Evolutionary conservation across 2,329 filamentous ascomycete genomes (phyloP).

Genomic region (Piedraia hortae): DNA sequence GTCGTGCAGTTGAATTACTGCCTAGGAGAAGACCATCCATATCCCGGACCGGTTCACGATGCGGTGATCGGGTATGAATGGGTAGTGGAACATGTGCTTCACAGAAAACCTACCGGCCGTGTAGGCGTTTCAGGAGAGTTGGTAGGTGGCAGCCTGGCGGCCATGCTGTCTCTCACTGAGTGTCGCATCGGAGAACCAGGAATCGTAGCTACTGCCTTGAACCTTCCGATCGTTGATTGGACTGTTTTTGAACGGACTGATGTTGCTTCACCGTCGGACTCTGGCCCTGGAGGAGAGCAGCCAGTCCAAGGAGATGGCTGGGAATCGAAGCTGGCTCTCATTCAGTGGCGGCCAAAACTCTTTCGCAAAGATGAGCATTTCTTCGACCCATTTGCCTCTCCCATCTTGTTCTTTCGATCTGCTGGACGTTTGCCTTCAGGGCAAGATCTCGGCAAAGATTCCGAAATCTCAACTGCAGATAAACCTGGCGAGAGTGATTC

Average conservation of each 20-base stretch:
- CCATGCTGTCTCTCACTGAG: slow-evolving; percentile 23
- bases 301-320: background rate
- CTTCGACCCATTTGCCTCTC: slow-evolving; percentile 24
- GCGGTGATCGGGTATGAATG: slow-evolving; percentile 21
- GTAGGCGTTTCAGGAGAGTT: slow-evolving; percentile 22
- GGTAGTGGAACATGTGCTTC: slow-evolving; percentile 15
- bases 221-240: slow-evolving; percentile 23
- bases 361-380: slow-evolving; percentile 18
- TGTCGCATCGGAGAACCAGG: slow-evolving; percentile 16
- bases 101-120: slow-evolving; percentile 7
- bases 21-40: slow-evolving; percentile 12
- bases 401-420: slow-evolving; percentile 23
- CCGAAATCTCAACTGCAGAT: slow-evolving; percentile 5
- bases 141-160: slow-evolving; percentile 20
- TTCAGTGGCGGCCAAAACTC: slow-evolving; percentile 12
- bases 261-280: too few relatives aligned
- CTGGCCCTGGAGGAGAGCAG: slow-evolving; percentile 1
- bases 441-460: too few relatives aligned
- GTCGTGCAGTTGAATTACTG: slow-evolving; percentile 21
- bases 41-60: slow-evolving; percentile 21
- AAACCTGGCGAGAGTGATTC: too few relatives aligned
- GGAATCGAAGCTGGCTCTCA: too few relatives aligned
- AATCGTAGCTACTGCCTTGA: slow-evolving; percentile 19
- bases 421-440: too few relatives aligned
- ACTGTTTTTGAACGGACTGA: slow-evolving; percentile 1